Base-by-base conservation (phyloP, 176 grass and related monocot species). In the Raddia guianensis region DNA sequence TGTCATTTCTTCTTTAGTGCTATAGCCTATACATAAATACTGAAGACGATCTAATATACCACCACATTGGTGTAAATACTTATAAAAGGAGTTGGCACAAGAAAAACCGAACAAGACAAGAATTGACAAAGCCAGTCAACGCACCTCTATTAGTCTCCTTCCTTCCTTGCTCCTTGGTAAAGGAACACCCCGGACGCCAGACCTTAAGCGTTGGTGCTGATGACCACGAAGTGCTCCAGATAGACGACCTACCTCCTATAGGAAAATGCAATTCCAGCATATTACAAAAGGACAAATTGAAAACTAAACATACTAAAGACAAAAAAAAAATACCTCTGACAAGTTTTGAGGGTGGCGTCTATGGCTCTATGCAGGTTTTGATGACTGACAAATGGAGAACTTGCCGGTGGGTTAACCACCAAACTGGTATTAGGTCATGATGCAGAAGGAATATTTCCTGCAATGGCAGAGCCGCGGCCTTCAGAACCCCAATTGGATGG, bases 121-220 rank as follows among this genome's bases (percentile, higher is more conserved):
- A 71, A 37, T 0, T 74, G 58, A 69, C 6, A 20, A 66, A 66
- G 63, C 1, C 32, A 33, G 43, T 68, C 68, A 34, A 56, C 66
- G 40, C 55, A 94, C 92, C 82, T 94, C 92, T 49, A 79, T 82
- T 74, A 90, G 62, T 72, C 88, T 86, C 78, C 83, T 91, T 82
- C 85, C 89, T 82, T 94, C 92, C 64, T 89, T 88, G 74, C 63
- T 81, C 72, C 92, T 86, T 34, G 89, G 53, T 43, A 89, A 57
- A 20, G 92, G 87, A 83, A 84, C 86, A 80, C 87, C 84, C 69
- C 76, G 87, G 83, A 89, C 73, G 69, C 70, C 78, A 47, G 87
- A 74, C 82, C 92, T 89, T 61, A 89, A 13, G 47, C 83, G 87
- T 20, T 65, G 74, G 63, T 82, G 56, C 12, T 89, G 89, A 72